Percentiles rank a stretch among this genome's conserved stretches.
Conservation (phyloP, 352 stramenopile genomes). For the Pseudoperonospora humuli region DNA sequence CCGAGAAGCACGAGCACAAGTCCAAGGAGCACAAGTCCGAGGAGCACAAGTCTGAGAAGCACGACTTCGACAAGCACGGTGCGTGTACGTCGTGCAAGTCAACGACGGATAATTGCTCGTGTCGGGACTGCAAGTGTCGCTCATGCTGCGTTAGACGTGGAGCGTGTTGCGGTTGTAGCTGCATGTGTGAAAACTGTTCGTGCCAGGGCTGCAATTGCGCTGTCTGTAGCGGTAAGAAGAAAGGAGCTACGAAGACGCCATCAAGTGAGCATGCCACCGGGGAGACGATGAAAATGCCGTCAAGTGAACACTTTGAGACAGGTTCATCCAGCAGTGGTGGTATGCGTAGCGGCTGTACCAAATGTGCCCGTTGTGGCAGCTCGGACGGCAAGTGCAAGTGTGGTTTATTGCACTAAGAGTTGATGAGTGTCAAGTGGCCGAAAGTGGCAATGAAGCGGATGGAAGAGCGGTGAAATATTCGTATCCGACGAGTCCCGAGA, state of each 20-base stretch:
- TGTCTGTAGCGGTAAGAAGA: slow-evolving; percentile 5
- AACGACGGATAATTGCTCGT: slow-evolving; percentile 15
- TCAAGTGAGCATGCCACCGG: background rate
- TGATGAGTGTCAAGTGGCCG: background rate
- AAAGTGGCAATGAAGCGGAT: background rate
- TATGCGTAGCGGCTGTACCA: background rate
- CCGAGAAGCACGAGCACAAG: slow-evolving; percentile 12
- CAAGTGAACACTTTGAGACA: background rate
- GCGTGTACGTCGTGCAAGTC: slow-evolving; percentile 21
- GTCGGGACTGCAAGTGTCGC: slow-evolving; percentile 20
- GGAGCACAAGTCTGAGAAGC: slow-evolving; percentile 16
- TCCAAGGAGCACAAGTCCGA: slow-evolving; percentile 15
- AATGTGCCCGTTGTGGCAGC: slow-evolving; percentile 18
- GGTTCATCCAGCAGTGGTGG: background rate
- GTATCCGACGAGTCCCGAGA: slow-evolving; percentile 1
- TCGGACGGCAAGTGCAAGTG: slow-evolving; percentile 20
- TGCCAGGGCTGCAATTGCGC: slow-evolving; percentile 20
- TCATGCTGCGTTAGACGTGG: slow-evolving; percentile 11
- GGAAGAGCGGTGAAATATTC: too few species aligned
- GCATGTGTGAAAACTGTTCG: slow-evolving; percentile 17
- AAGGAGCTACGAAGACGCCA: background rate
- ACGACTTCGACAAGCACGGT: slow-evolving; percentile 7
- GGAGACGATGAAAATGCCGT: background rate
- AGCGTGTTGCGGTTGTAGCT: slow-evolving; percentile 19
- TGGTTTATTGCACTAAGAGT: slow-evolving; percentile 19